Percentiles rank a stretch among this genome's conserved stretches.
Evolutionary conservation across 805 yeast species (phyloP).

Genomic region (Metschnikowia picachoensis): DNA sequence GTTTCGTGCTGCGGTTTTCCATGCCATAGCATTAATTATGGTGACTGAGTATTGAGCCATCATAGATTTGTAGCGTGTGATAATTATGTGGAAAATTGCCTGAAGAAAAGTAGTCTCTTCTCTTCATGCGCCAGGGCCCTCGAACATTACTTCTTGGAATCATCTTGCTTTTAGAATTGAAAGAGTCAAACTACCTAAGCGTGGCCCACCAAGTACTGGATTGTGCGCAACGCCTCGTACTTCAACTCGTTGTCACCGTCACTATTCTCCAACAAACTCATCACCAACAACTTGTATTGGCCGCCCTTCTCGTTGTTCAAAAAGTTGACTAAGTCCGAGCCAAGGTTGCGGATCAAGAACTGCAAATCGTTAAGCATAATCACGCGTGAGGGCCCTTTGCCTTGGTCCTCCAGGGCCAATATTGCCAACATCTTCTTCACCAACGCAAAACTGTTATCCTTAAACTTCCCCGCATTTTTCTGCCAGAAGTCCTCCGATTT

Average conservation of each 20-base stretch:
- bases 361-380: slow-evolving; percentile 43
- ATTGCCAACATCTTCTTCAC: slow-evolving; percentile 58
- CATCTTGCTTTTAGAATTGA: neutral
- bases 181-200: slow-evolving; percentile 6
- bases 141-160: neutral
- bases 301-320: slow-evolving; percentile 43
- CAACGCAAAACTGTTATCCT: slow-evolving; percentile 70
- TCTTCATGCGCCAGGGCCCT: neutral
- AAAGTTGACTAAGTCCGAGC: slow-evolving; percentile 35
- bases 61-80: too few relatives aligned
- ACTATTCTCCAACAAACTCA: slow-evolving; percentile 69
- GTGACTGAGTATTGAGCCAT: too few relatives aligned
- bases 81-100: too few relatives aligned
- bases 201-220: slow-evolving; percentile 90
- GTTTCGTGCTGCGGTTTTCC: too few relatives aligned
- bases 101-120: too few relatives aligned
- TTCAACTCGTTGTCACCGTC: slow-evolving; percentile 82
- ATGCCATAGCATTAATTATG: too few relatives aligned
- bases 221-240: slow-evolving; percentile 91
- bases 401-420: slow-evolving; percentile 32
- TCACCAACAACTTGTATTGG: slow-evolving; percentile 69
- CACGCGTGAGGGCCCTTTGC: slow-evolving; percentile 24
- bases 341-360: slow-evolving; percentile 38
- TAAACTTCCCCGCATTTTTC: slow-evolving; percentile 73
- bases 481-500: slow-evolving; percentile 85